phyloP scores from a whole-genome alignment of 2,329 filamentous ascomycete genomes.

The Ceratocystis papillata region DNA sequence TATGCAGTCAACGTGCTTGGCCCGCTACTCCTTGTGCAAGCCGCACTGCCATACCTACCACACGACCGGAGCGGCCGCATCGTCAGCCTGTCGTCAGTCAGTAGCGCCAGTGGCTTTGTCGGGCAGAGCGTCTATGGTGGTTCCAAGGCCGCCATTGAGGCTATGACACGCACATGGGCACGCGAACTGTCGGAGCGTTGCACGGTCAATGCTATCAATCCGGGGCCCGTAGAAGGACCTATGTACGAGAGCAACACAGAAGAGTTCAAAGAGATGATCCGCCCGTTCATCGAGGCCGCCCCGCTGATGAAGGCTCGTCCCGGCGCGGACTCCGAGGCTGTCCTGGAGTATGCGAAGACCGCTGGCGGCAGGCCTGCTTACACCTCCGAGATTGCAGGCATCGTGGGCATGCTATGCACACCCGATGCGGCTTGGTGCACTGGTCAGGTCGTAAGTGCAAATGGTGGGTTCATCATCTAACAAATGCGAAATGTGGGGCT shows the following conservation, averaged over 20 bases:
- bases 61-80: conserved; percentile 51
- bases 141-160: conserved; percentile 48
- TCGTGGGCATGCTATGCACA: conserved; percentile 34
- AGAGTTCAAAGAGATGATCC: conserved; percentile 36
- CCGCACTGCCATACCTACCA: conserved; percentile 57
- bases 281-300: conserved; percentile 39
- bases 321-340: conserved; percentile 23
- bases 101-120: conserved; percentile 43
- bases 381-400: conserved; percentile 25
- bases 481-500: conserved; percentile 24
- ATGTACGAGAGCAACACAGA: conserved; percentile 40
- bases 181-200: conserved; percentile 44
- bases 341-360: conserved; percentile 25
- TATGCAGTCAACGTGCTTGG: conserved; percentile 76
- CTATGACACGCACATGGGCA: conserved; percentile 49
- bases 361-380: conserved; percentile 27
- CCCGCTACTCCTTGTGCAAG: conserved; percentile 66
- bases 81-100: conserved; percentile 46
- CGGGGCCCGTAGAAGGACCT: conserved; percentile 44
- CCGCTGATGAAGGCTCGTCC: conserved; percentile 51
- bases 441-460: conserved; percentile 67
- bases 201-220: conserved; percentile 49
- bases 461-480: conserved; percentile 54
- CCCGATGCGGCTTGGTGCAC: conserved; percentile 67
- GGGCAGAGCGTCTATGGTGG: conserved; percentile 48